phyloP scores from a whole-genome alignment of 179 eudicot genomes.

The Patellifolia procumbens region DNA sequence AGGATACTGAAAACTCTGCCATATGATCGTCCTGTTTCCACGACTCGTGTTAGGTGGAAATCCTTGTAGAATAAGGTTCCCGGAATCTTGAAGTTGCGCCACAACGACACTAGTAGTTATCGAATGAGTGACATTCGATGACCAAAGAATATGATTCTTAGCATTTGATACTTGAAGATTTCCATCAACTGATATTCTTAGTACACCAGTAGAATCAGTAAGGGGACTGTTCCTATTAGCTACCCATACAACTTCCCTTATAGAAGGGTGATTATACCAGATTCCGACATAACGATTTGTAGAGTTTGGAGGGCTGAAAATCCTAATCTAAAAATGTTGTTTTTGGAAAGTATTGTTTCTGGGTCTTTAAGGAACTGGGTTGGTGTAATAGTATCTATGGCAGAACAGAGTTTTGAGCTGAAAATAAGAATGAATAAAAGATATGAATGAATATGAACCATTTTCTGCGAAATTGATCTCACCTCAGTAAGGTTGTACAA shows the following conservation, averaged over 20 bases:
- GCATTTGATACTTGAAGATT: constrained; percentile 27
- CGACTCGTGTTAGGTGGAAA: constrained; percentile 2
- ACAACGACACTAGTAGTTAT: background rate
- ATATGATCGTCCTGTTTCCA: background rate
- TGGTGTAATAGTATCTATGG: constrained; percentile 8
- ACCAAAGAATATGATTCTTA: constrained; percentile 27
- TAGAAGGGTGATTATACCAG: constrained; percentile 22
- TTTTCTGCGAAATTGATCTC: background rate
- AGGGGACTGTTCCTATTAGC: constrained; percentile 34
- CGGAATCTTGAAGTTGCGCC: constrained; percentile 29
- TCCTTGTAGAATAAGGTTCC: constrained; percentile 31
- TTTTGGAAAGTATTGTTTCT: constrained; percentile 8
- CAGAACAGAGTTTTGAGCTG: background rate
- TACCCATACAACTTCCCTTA: constrained; percentile 33
- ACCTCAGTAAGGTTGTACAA: background rate
- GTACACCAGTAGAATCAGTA: constrained; percentile 17
- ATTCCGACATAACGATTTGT: constrained; percentile 16
- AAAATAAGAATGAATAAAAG: background rate
- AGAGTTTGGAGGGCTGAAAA: constrained; percentile 2
- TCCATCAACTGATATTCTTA: constrained; percentile 25
- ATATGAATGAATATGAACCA: background rate
- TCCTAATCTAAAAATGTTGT: background rate
- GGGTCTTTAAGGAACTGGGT: constrained; percentile 9
- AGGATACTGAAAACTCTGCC: constrained; percentile 37
- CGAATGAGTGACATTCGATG: constrained; percentile 27